Evolutionary conservation across 495 filamentous ascomycete genomes (phyloP).

Genomic region (Chaetomium cochliodes): DNA sequence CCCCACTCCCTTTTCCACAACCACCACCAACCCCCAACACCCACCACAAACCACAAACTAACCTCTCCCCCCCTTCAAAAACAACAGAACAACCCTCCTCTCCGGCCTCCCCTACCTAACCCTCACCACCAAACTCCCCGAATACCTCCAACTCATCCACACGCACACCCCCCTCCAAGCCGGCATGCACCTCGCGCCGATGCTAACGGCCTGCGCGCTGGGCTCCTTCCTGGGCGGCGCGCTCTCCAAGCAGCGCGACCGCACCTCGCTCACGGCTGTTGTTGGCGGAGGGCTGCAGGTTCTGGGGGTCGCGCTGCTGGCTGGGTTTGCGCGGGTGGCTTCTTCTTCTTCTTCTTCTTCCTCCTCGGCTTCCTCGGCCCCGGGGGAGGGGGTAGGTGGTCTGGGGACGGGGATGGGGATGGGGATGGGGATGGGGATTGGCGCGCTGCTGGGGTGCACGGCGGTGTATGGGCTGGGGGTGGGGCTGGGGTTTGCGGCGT

Average conservation of each 20-base stretch:
- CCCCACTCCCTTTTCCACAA: slow-evolving; percentile 17
- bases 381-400: too few species aligned
- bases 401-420: too few species aligned
- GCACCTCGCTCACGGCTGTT: slow-evolving; percentile 52
- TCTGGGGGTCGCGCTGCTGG: slow-evolving; percentile 52
- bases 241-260: slow-evolving; percentile 46
- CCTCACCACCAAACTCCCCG: slow-evolving; percentile 57
- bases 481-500: slow-evolving; percentile 50
- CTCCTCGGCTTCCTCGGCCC: too few species aligned
- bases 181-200: slow-evolving; percentile 59
- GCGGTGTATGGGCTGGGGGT: slow-evolving; percentile 56
- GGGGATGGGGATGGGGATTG: slow-evolving; percentile 29
- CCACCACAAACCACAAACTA: slow-evolving; percentile 34
- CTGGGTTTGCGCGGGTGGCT: slow-evolving; percentile 21
- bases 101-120: slow-evolving; percentile 58
- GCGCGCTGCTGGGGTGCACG: slow-evolving; percentile 51
- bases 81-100: slow-evolving; percentile 45
- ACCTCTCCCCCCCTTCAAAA: neutral
- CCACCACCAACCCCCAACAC: slow-evolving; percentile 31
- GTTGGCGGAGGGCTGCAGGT: slow-evolving; percentile 51
- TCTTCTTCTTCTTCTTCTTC: neutral
- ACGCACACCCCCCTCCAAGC: slow-evolving; percentile 49
- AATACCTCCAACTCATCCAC: slow-evolving; percentile 60
- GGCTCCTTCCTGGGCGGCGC: slow-evolving; percentile 52
- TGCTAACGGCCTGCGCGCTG: slow-evolving; percentile 52